Conservation (phyloP, 169 alveolate species). For the Besnoitia besnoiti region DNA sequence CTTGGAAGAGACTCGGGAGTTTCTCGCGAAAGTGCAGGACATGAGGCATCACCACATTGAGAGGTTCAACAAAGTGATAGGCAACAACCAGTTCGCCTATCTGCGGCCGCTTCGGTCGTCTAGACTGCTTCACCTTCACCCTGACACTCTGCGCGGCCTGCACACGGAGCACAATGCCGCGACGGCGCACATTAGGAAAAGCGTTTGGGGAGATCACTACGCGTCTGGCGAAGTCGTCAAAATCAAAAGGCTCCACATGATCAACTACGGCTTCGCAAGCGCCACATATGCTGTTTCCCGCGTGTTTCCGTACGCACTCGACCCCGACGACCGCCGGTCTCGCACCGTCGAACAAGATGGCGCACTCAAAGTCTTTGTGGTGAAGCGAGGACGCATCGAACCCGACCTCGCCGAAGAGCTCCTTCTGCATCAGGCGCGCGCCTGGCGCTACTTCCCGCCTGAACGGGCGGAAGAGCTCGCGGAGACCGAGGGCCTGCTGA, state of each 20-base stretch:
- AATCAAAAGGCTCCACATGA: background rate
- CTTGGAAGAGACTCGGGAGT: background rate
- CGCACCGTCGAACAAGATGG: background rate
- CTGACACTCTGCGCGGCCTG: background rate
- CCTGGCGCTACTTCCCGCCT: background rate
- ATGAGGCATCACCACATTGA: background rate
- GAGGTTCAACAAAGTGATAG: background rate
- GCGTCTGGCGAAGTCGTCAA: background rate
- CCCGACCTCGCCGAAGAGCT: background rate
- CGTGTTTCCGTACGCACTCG: background rate
- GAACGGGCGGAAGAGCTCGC: constrained; percentile 1
- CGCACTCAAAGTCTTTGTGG: background rate
- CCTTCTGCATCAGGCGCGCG: background rate
- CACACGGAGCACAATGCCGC: background rate
- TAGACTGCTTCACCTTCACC: background rate
- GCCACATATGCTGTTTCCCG: background rate
- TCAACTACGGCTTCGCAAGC: background rate
- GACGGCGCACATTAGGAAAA: background rate
- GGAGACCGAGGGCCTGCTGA: background rate
- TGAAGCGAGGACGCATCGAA: background rate
- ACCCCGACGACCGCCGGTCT: background rate
- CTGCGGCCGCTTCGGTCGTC: background rate
- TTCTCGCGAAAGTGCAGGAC: background rate
- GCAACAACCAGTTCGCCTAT: background rate
- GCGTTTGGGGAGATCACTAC: background rate